A percentile compares a stretch with the other conserved stretches of the same genome.
These are phyloP conservation scores for Daldinia vernicosa DNA, from an alignment of 495 filamentous ascomycete genomes.

Conservation along the genomic window DNA sequence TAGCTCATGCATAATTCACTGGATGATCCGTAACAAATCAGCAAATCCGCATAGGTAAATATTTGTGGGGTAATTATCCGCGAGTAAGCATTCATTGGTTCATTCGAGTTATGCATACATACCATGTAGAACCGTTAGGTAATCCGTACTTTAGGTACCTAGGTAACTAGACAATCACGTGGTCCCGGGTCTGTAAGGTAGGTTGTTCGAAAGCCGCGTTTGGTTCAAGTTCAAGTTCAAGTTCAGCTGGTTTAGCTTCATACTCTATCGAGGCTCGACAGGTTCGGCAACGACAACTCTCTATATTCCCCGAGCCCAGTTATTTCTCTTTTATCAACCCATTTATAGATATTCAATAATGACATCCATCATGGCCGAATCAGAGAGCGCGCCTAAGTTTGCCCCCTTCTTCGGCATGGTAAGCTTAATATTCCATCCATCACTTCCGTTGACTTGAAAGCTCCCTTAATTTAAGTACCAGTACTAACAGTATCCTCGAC, in stretches of 20 bases:
- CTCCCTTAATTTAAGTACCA: slow-evolving; percentile 32
- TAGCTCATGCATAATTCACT: slow-evolving; percentile 33
- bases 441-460: slow-evolving; percentile 45
- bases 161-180: slow-evolving; percentile 27
- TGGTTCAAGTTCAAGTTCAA: slow-evolving; percentile 24
- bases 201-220: slow-evolving; percentile 24
- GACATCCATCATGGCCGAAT: slow-evolving; percentile 67
- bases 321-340: neutral
- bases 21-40: slow-evolving; percentile 10
- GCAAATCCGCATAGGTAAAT: neutral
- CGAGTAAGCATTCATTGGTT: slow-evolving; percentile 10
- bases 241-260: slow-evolving; percentile 34
- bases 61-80: slow-evolving; percentile 20
- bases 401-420: slow-evolving; percentile 99
- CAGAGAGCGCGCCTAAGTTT: slow-evolving; percentile 82
- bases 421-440: slow-evolving; percentile 49
- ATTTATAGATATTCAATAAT: neutral
- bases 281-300: slow-evolving; percentile 31
- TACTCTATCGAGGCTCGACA: slow-evolving; percentile 26
- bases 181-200: slow-evolving; percentile 20
- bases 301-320: slow-evolving; percentile 14
- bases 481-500: slow-evolving; percentile 49
- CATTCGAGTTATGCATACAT: too few relatives aligned
- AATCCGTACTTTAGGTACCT: neutral
- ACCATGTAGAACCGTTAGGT: neutral